phyloP scores from a whole-genome alignment of 192 early-diverging fungal genomes.

The Linnemannia exigua region DNA sequence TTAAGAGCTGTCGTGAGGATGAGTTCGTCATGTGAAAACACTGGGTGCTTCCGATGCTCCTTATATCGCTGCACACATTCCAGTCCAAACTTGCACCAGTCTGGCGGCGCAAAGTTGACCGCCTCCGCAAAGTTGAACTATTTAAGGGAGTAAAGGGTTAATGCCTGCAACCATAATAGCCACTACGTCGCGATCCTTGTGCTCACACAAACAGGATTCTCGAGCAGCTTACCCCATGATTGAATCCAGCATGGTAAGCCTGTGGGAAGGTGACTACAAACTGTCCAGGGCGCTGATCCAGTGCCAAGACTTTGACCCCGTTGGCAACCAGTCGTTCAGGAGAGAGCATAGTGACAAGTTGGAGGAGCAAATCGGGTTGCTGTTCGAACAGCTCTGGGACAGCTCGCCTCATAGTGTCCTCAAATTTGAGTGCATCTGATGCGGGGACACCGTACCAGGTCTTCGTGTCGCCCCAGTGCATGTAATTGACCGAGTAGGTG shows the following conservation, averaged over 20 bases:
- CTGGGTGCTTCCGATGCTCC: constrained; percentile 82
- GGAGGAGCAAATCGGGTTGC: constrained; percentile 93
- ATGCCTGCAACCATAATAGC: neutral
- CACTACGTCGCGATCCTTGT: constrained; percentile 71
- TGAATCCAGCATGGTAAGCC: constrained; percentile 96
- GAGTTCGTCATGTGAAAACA: constrained; percentile 97
- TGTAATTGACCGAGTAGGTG: constrained; percentile 98
- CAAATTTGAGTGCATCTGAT: constrained; percentile 83
- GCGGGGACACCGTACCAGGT: constrained; percentile 98
- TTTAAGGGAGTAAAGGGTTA: neutral
- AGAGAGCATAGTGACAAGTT: constrained; percentile 92
- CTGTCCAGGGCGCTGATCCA: constrained; percentile 95
- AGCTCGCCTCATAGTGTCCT: constrained; percentile 82
- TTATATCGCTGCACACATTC: constrained; percentile 88
- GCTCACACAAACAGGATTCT: neutral
- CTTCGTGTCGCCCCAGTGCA: constrained; percentile 96
- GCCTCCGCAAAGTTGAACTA: constrained; percentile 96
- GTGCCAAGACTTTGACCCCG: constrained; percentile 78
- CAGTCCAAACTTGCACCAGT: constrained; percentile 89
- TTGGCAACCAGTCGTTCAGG: constrained; percentile 80
- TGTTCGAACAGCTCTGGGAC: constrained; percentile 91
- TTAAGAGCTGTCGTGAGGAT: constrained; percentile 69
- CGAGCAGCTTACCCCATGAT: constrained; percentile 83
- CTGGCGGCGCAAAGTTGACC: constrained; percentile 95
- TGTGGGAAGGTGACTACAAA: constrained; percentile 96